Evolutionary conservation across 2,329 filamentous ascomycete genomes (phyloP), one percentile per base, ranked within the genome.

Genomic region (Aspergillus clavatus): DNA sequence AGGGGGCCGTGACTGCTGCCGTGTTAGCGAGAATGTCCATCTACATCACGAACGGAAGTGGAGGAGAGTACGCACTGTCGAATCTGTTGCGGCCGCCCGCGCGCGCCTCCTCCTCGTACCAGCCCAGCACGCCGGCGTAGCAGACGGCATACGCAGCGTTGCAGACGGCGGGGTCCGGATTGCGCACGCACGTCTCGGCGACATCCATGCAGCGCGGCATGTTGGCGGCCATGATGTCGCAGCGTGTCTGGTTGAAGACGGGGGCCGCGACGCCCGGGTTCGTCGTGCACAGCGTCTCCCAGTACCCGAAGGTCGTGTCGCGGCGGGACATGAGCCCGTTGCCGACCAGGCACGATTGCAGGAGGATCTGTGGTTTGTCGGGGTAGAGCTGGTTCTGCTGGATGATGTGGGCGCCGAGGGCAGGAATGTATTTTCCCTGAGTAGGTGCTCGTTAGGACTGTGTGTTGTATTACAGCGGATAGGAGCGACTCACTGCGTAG

Each of bases 401-500:
- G 5, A 76, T 55, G 19, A 76, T 74, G 40, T 75, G 62, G 12
- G 67, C 64, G 65, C 71, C 5, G 72, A 61, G 22, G 66, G 62
- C 40, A 2, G 74, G 74, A 14, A 76, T 67, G 47, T 76, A 77
- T 52, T 75, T 70, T 5, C 74, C 74, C 70, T 64, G n/a, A 0
- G 12, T 5, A 12, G 29, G n/a, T n/a, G n/a, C n/a, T n/a, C n/a
- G n/a, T 54, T 38, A 53, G 48, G 10, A 16, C 7, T 8, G 8
- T 1, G 29, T 6, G 21, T 3, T 26, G 4, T 10, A 11, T 3
- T 11, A 22, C 35, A 21, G 3, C 7, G 29, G 16, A 2, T 11
- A 24, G 5, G 2, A 6, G n/a, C n/a, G n/a, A n/a, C n/a, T n/a
- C 54, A 72, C 69, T n/a, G 62, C 74, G 59, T 74, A 77, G 45